A percentile compares a stretch with the other conserved stretches of the same genome.
Evolutionary conservation across 78 protist species (phyloP).

Genomic region (Chrysochromulina parva): DNA sequence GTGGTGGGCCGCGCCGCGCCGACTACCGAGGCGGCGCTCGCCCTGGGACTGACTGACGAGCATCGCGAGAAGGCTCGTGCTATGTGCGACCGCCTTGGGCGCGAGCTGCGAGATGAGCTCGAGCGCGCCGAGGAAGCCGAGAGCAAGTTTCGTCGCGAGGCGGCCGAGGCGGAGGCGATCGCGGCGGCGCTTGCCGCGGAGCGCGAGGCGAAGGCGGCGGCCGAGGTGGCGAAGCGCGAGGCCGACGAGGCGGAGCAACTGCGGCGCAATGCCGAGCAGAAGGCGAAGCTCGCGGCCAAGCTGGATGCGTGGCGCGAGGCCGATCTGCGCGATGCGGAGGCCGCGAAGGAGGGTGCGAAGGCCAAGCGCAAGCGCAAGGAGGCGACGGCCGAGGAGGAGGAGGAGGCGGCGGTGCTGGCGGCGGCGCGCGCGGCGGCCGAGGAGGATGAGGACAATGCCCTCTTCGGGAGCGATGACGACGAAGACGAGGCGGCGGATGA

Average conservation of each 20-base stretch:
- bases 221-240: not conserved
- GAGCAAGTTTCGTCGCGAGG: not conserved
- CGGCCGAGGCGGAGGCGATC: not conserved
- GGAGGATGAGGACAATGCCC: no score
- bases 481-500: no score
- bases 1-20: no score
- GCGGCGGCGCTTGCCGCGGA: not conserved
- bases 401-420: not conserved
- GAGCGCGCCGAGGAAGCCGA: not conserved
- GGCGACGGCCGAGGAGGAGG: not conserved
- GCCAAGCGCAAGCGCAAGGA: not conserved
- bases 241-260: not conserved
- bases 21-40: no score
- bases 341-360: not conserved
- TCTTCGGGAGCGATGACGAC: no score
- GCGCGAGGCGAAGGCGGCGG: not conserved
- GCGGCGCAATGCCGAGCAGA: not conserved
- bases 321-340: not conserved
- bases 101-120: not conserved
- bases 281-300: not conserved
- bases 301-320: not conserved
- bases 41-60: no score
- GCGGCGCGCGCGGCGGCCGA: no score
- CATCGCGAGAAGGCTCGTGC: not conserved
- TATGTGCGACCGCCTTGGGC: not conserved